Evolutionary conservation across 306 rosid genomes (phyloP), one percentile per base, ranked within the genome.

Genomic region (Begonia fuchsioides): DNA sequence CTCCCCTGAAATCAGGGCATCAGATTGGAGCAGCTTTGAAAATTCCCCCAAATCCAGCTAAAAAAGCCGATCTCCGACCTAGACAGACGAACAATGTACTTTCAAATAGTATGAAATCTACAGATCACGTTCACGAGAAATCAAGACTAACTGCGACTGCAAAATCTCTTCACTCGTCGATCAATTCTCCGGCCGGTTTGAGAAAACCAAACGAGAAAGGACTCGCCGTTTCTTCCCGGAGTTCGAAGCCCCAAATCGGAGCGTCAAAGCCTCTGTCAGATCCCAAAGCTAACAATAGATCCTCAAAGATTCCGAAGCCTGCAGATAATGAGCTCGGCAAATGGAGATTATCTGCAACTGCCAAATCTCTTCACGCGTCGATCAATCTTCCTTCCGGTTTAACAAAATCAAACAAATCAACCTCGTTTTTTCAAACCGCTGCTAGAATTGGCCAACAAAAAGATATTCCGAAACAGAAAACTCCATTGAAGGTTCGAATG

Each of bases 331-430:
- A 43, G 13, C 53, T 52, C 54, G 76, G 65, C 47, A 70, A 51
- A 60, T 71, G 61, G 74, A 60, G 63, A 17, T 49, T 51, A 38
- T 26, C 57, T 43, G 60, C 55, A 47, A 68, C 57, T 43, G 60
- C 55, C 44, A 68, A 62, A 40, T 73, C 85, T 43, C 71, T 73
- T 38, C 68, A 73, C 57, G 63, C 57, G 83, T 80, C 96, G 16
- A 52, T 61, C 47, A 64, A 73, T 44, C 69, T 73, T 54, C 57
- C 71, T 41, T 64, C 84, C 39, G 20, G 56, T 5, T 10, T 58
- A 15, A 53, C 59, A 51, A 66, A 74, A 65, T 59, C 68, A 43
- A 71, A 69, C 43, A 81, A 70, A 64, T 54, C 55, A 35, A 41
- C 57, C 51, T 63, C 73, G 41, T 44, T 57, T 55, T 44, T 39